A percentile compares a stretch with the other conserved stretches of the same genome.
These are phyloP conservation scores for Colletotrichum euphorbiae DNA, from an alignment of 2,329 filamentous ascomycete genomes.

Conservation along the genomic window DNA sequence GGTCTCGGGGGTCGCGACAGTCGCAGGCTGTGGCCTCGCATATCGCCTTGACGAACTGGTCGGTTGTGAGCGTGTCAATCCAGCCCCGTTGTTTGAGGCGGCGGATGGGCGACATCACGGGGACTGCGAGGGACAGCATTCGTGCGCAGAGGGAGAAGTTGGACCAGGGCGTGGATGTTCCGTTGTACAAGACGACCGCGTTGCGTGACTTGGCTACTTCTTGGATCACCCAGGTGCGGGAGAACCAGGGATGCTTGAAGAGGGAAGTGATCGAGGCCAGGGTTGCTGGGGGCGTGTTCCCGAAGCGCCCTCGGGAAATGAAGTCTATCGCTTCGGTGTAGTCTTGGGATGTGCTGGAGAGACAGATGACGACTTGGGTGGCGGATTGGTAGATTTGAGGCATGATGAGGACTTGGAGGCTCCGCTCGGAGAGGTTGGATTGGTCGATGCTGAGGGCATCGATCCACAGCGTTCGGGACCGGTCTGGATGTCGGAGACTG, in stretches of 20 bases:
- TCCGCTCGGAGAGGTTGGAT: constrained; percentile 40
- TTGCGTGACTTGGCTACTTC: constrained; percentile 5
- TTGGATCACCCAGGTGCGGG: constrained; percentile 7
- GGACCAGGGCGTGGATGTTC: neutral
- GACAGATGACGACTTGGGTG: constrained; percentile 42
- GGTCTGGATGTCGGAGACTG: neutral
- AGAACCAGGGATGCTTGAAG: constrained; percentile 16
- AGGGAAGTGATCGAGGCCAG: neutral
- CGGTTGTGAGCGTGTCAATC: constrained; percentile 5
- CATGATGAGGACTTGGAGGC: constrained; percentile 43
- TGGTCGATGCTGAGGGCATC: constrained; percentile 45
- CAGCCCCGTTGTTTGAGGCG: neutral
- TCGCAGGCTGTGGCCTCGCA: neutral
- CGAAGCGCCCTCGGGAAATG: constrained; percentile 14
- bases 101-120: neutral
- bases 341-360: constrained; percentile 10
- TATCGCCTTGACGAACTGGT: constrained; percentile 19
- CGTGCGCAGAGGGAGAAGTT: constrained; percentile 15
- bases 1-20: neutral
- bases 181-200: constrained; percentile 2
- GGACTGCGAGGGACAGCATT: neutral
- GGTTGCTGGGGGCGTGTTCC: neutral
- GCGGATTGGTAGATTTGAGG: constrained; percentile 43
- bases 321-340: constrained; percentile 27
- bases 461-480: constrained; percentile 41